A percentile compares a stretch with the other conserved stretches of the same genome.
These are phyloP conservation scores for Xanthoconium separans DNA, from an alignment of 1,284 basidiomycete genomes.

Conservation along the genomic window DNA sequence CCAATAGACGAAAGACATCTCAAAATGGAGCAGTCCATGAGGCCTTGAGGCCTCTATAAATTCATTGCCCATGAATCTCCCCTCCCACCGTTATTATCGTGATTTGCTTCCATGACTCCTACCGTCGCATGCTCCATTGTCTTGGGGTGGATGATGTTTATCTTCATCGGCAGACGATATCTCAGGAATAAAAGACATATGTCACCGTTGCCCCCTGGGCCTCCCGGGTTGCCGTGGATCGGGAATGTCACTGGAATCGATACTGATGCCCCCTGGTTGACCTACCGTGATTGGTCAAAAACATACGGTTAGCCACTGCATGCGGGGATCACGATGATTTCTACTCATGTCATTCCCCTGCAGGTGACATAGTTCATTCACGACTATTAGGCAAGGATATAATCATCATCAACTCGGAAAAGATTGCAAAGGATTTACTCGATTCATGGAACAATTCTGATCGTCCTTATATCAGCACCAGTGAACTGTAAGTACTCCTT, in stretches of 20 bases:
- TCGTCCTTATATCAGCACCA: not conserved
- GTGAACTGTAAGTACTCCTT: not conserved
- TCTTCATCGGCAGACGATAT: not conserved
- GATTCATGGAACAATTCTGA: not conserved
- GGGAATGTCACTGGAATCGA: not conserved
- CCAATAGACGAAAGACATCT: not conserved
- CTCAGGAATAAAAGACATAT: not conserved
- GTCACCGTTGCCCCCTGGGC: not conserved
- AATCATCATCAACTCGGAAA: not conserved
- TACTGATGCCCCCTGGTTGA: not conserved
- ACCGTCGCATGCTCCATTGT: not conserved
- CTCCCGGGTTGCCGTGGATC: slow-evolving; percentile 1
- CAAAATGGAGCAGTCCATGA: not conserved
- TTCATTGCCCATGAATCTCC: not conserved
- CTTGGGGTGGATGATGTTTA: not conserved
- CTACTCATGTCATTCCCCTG: not conserved
- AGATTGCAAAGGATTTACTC: not conserved
- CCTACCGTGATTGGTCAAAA: not conserved
- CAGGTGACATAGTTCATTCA: not conserved
- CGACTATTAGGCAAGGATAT: not conserved
- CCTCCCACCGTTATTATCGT: not conserved
- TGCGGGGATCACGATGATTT: not conserved
- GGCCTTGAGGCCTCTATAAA: not conserved
- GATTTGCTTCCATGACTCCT: not conserved
- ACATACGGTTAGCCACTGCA: not conserved